phyloP scores from a whole-genome alignment of 1,139 yeast genomes.

The Taphrina sp. region DNA sequence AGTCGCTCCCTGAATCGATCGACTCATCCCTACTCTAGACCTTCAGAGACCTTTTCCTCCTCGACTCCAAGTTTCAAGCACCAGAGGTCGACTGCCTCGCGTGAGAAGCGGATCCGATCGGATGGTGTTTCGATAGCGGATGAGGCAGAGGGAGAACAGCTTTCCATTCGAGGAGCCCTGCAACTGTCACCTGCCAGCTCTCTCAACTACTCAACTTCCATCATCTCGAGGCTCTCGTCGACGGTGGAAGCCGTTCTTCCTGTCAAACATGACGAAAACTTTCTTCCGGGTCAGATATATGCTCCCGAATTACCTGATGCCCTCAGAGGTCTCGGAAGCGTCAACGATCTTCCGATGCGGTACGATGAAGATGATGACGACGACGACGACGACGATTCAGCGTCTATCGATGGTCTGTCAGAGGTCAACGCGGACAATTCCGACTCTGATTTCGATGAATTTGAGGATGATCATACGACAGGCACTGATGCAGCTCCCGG shows the following conservation, averaged over 20 bases:
- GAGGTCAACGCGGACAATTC: conserved; percentile 19
- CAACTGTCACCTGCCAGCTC: conserved; percentile 22
- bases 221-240: conserved; percentile 19
- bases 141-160: conserved; percentile 17
- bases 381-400: conserved; percentile 17
- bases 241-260: not conserved
- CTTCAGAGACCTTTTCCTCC: conserved; percentile 4
- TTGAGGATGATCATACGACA: not conserved
- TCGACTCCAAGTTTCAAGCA: conserved; percentile 3
- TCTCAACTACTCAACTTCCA: conserved; percentile 20
- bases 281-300: conserved; percentile 21
- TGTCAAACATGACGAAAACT: not conserved
- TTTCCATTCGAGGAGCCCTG: no score
- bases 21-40: not conserved
- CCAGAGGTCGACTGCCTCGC: no score
- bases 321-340: conserved; percentile 1
- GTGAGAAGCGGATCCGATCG: not conserved
- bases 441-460: conserved; percentile 9
- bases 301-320: conserved; percentile 16
- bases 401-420: conserved; percentile 8
- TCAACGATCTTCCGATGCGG: not conserved
- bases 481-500: not conserved
- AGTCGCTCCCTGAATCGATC: not conserved
- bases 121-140: conserved; percentile 22
- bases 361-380: conserved; percentile 15